These are phyloP conservation scores for Colletotrichum liriopes DNA, from an alignment of 2,329 filamentous ascomycete genomes.

Conservation along the genomic window DNA sequence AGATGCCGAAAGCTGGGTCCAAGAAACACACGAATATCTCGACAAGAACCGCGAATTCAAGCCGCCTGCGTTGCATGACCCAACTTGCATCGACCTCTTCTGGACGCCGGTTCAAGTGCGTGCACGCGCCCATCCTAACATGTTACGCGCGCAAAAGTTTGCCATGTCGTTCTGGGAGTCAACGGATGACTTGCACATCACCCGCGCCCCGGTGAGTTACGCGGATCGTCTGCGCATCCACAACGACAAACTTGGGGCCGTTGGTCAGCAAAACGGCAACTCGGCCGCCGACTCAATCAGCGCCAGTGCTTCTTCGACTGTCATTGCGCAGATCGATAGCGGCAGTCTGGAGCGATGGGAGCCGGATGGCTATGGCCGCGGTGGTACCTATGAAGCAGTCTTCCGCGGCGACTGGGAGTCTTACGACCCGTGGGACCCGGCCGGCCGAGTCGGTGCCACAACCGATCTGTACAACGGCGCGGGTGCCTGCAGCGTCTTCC, in stretches of 20 bases:
- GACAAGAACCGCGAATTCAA: constrained; percentile 59
- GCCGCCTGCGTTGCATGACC: constrained; percentile 73
- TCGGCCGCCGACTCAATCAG: constrained; percentile 62
- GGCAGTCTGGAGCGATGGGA: constrained; percentile 79
- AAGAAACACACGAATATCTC: constrained; percentile 68
- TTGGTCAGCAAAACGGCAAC: constrained; percentile 45
- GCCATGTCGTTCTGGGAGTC: constrained; percentile 69
- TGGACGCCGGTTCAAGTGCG: constrained; percentile 60
- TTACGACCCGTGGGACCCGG: constrained; percentile 83
- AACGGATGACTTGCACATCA: constrained; percentile 62
- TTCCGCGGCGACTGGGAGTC: constrained; percentile 80
- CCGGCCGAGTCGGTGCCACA: constrained; percentile 73
- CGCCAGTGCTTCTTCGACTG: constrained; percentile 60
- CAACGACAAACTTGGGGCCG: constrained; percentile 44
- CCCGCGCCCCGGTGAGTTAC: constrained; percentile 68
- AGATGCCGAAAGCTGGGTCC: constrained; percentile 62
- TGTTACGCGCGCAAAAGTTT: constrained; percentile 61
- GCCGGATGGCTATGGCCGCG: constrained; percentile 70
- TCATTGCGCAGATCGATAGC: constrained; percentile 75
- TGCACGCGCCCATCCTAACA: constrained; percentile 56
- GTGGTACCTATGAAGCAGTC: constrained; percentile 76
- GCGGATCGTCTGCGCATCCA: constrained; percentile 74
- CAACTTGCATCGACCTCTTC: constrained; percentile 81
- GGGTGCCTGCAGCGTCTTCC: constrained; percentile 81
- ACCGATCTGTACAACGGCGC: constrained; percentile 82